Base-by-base conservation (phyloP, 1,139 yeast genomes). In the Spencermartinsiella ligniputridi region DNA sequence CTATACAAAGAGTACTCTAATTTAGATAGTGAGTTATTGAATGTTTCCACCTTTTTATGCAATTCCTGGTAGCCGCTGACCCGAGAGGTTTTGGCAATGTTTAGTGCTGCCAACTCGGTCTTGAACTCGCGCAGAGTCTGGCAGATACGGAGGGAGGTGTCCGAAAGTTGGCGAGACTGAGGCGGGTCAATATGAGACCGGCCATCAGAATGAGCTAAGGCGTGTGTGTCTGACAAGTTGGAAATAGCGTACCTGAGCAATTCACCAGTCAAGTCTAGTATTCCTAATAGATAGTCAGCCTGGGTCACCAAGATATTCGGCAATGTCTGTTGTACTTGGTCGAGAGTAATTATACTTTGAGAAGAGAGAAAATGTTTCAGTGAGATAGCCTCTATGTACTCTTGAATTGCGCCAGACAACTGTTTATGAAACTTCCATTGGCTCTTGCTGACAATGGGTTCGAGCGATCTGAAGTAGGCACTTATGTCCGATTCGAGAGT, bases 201-300 rank as follows among this genome's bases (percentile, higher is more conserved):
- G 9, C 6, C 11, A 22, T 11, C 11, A 11, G 33, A 35, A 8
- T 17, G 9, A 2, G 20, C 35, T 9, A 12, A n/a, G 8, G 33
- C 4, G 17, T 13, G n/a, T 17, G 27, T 15, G 9, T 27, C 30
- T 6, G 47, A 39, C 6, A 50, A 35, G 34, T 58, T 55, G 11
- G 51, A 48, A 11, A 68, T 64, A 8, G 69, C 62, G 45, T 59
- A 65, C 30, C 72, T 50, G 75, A 71, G 70, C 24, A 71, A 57
- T 45, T 71, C 75, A 1, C 75, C 75, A 0, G 75, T 69, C 42
- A 70, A 56, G 50, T 71, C 75, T 52, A 70, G 64, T 11, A 71
- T 46, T 0, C 75, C 75, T 62, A 69, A 60, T 18, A 70, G 51
- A 50, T 64, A 70, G 52, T 71, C 73, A 17, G 49, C 54, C 13